Evolutionary conservation across 2,329 filamentous ascomycete species (phyloP).

Genomic region (Phialocephala sp.): DNA sequence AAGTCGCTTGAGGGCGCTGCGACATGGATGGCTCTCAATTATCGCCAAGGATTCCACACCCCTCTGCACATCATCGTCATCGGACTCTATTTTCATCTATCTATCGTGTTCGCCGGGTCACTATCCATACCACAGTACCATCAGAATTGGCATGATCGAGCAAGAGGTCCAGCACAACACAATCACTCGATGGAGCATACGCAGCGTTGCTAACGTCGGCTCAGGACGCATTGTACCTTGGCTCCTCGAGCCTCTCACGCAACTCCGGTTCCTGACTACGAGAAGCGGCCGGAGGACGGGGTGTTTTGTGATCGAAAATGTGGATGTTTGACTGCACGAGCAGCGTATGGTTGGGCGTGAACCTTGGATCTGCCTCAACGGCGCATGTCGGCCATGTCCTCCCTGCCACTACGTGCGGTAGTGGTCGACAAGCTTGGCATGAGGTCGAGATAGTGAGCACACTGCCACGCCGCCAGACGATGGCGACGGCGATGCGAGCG

Average conservation of each 20-base stretch:
- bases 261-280: constrained; percentile 15
- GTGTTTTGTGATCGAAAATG: constrained; percentile 6
- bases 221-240: neutral
- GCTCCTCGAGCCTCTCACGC: constrained; percentile 7
- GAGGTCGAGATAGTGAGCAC: neutral
- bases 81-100: constrained; percentile 12
- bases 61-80: constrained; percentile 14
- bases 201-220: neutral
- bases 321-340: constrained; percentile 9
- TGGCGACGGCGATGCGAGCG: neutral
- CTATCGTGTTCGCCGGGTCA: neutral
- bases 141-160: neutral
- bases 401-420: constrained; percentile 7
- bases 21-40: neutral
- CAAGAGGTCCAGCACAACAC: neutral
- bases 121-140: neutral
- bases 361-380: constrained; percentile 1
- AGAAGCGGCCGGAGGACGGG: constrained; percentile 3
- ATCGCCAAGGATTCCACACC: neutral
- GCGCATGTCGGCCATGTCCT: neutral
- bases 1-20: neutral
- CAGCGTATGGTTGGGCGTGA: neutral
- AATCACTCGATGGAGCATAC: neutral
- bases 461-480: neutral
- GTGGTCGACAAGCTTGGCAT: constrained; percentile 10